These are phyloP conservation scores for Mucor velutinosus DNA, from an alignment of 371 early-diverging fungal genomes.

Conservation along the genomic window DNA sequence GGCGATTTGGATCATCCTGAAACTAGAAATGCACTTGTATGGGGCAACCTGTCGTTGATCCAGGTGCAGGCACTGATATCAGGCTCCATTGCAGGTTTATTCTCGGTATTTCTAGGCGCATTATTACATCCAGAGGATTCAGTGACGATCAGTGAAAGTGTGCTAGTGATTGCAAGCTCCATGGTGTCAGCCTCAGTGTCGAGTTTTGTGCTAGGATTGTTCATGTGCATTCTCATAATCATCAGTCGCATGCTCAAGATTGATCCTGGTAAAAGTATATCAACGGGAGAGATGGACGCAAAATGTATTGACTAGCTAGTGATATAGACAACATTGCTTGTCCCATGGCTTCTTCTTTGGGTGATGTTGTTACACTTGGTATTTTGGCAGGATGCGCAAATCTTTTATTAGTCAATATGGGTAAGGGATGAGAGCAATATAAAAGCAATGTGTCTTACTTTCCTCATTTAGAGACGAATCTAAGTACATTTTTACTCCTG, in stretches of 20 bases:
- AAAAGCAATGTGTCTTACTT: constrained; percentile 8
- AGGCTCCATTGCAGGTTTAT: constrained; percentile 70
- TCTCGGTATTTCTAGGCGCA: constrained; percentile 65
- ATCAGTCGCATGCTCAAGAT: constrained; percentile 64
- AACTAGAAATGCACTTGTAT: constrained; percentile 53
- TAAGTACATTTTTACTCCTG: constrained; percentile 51
- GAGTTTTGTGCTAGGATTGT: constrained; percentile 71
- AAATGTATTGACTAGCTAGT: not conserved
- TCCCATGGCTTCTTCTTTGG: constrained; percentile 73
- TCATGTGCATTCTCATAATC: constrained; percentile 76
- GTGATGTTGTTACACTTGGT: constrained; percentile 74
- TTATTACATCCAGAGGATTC: constrained; percentile 54
- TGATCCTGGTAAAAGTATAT: constrained; percentile 69
- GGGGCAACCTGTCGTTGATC: constrained; percentile 73
- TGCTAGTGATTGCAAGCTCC: constrained; percentile 69
- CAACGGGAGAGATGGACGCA: not conserved
- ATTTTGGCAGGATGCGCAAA: constrained; percentile 64
- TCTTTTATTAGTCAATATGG: constrained; percentile 42
- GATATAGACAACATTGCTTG: constrained; percentile 66
- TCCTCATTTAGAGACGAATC: constrained; percentile 38
- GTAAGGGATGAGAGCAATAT: constrained; percentile 31
- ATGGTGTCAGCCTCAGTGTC: constrained; percentile 77
- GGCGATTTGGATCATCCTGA: constrained; percentile 61
- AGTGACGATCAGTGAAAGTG: constrained; percentile 56
- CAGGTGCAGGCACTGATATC: constrained; percentile 74